Percentiles rank a stretch among this genome's conserved stretches.
Conservation (phyloP, 2,329 filamentous ascomycete species). For the Colletotrichum australisinense region DNA sequence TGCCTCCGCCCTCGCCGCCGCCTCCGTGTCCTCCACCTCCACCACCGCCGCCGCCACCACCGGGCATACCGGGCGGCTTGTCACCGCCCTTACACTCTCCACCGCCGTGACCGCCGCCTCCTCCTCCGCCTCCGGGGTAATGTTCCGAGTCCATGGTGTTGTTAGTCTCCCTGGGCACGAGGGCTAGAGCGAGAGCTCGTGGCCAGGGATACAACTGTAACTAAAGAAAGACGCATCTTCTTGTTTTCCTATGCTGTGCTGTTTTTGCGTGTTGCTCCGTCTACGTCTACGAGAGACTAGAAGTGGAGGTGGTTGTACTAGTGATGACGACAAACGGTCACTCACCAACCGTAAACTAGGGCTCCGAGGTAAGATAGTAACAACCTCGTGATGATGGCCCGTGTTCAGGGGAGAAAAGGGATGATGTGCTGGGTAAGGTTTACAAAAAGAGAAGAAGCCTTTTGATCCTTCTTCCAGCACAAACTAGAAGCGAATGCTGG, state of each 20-base stretch:
- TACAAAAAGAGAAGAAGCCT: background rate
- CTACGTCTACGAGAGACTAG: background rate
- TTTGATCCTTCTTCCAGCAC: background rate
- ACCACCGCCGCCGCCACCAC: background rate
- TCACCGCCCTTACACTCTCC: background rate
- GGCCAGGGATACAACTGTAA: conserved; percentile 24
- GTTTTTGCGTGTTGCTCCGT: background rate
- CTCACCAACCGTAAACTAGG: background rate
- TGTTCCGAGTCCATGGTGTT: background rate
- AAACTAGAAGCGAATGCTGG: conserved; percentile 6
- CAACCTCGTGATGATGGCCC: background rate
- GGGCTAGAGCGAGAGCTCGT: conserved; percentile 23
- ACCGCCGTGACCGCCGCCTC: background rate
- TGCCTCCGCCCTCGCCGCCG: background rate
- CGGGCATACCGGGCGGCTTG: background rate
- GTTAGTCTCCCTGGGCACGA: background rate
- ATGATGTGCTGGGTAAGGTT: background rate
- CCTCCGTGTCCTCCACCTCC: background rate
- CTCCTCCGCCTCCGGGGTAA: background rate
- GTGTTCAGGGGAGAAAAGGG: background rate
- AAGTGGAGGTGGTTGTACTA: background rate
- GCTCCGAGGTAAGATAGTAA: background rate
- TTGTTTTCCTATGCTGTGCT: background rate
- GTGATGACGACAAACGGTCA: background rate
- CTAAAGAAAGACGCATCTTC: conserved; percentile 29